These are phyloP conservation scores for Stereocaulon alpinum DNA, from an alignment of 495 filamentous ascomycete species.

Conservation along the genomic window DNA sequence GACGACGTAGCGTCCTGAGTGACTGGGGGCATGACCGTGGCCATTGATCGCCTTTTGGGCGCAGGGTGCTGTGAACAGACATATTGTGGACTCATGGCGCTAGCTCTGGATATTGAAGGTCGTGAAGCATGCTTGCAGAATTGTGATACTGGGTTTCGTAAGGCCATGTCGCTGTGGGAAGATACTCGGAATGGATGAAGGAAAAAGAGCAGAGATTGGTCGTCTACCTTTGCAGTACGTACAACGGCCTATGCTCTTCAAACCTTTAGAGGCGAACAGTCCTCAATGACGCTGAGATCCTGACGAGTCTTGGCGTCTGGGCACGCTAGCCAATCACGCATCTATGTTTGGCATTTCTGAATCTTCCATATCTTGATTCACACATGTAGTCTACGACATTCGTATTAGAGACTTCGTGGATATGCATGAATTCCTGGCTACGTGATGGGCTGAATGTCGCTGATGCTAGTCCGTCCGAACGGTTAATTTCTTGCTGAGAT, in stretches of 20 bases:
- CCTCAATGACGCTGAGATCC: conserved; percentile 5
- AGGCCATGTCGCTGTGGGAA: neutral
- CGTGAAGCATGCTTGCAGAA: neutral
- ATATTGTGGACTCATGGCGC: neutral
- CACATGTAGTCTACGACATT: too few species aligned
- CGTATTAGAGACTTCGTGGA: too few species aligned
- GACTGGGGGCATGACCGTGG: conserved; percentile 62
- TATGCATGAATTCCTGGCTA: too few species aligned
- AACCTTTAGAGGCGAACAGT: too few species aligned
- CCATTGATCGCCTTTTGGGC: conserved; percentile 36
- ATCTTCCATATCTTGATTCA: too few species aligned
- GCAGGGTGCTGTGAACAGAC: neutral
- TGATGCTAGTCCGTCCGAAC: too few species aligned
- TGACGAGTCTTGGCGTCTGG: too few species aligned
- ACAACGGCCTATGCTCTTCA: too few species aligned
- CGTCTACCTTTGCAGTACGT: neutral
- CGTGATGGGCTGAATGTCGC: too few species aligned
- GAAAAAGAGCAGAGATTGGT: neutral
- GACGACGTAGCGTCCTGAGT: conserved; percentile 55
- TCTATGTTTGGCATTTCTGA: too few species aligned
- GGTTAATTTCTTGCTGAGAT: too few species aligned
- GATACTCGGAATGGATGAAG: neutral
- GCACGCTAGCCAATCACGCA: too few species aligned
- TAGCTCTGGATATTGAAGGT: neutral
- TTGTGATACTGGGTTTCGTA: conserved; percentile 2